These are phyloP conservation scores for Alternaria conjuncta DNA, from an alignment of 2,329 filamentous ascomycete genomes.

Conservation along the genomic window DNA sequence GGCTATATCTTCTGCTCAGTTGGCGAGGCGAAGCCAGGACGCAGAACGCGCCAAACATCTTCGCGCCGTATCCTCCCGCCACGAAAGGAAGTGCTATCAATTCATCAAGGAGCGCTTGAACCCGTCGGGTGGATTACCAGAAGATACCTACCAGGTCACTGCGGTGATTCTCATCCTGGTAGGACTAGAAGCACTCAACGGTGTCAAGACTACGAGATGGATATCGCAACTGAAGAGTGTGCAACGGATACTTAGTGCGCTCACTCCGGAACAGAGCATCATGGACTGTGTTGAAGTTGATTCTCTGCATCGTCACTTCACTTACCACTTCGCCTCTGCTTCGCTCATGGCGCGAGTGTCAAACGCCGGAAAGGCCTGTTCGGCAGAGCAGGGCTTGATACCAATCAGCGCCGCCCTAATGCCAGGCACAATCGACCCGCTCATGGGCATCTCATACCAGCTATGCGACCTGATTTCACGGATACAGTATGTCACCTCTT, in stretches of 20 bases:
- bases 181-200: constrained; percentile 45
- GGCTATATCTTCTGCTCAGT: constrained; percentile 44
- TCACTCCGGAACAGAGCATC: constrained; percentile 32
- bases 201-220: constrained; percentile 43
- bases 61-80: constrained; percentile 35
- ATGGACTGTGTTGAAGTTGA: constrained; percentile 41
- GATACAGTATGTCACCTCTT: constrained; percentile 42
- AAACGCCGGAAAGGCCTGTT: constrained; percentile 16
- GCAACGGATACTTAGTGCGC: constrained; percentile 35
- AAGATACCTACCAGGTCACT: constrained; percentile 43
- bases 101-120: constrained; percentile 42
- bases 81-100: constrained; percentile 42
- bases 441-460: constrained; percentile 47
- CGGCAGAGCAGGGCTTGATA: constrained; percentile 27
- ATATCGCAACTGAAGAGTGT: constrained; percentile 45
- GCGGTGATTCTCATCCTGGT: constrained; percentile 44
- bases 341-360: constrained; percentile 44
- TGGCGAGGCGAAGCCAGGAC: constrained; percentile 37
- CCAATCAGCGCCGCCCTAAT: constrained; percentile 24
- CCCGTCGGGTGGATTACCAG: constrained; percentile 29
- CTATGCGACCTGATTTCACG: constrained; percentile 42
- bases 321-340: constrained; percentile 46
- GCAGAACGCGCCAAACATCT: constrained; percentile 39
- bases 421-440: constrained; percentile 41
- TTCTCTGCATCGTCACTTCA: constrained; percentile 45